Base-by-base conservation (phyloP, 495 filamentous ascomycete species). In the Hypoxylon lienhwacheense region DNA sequence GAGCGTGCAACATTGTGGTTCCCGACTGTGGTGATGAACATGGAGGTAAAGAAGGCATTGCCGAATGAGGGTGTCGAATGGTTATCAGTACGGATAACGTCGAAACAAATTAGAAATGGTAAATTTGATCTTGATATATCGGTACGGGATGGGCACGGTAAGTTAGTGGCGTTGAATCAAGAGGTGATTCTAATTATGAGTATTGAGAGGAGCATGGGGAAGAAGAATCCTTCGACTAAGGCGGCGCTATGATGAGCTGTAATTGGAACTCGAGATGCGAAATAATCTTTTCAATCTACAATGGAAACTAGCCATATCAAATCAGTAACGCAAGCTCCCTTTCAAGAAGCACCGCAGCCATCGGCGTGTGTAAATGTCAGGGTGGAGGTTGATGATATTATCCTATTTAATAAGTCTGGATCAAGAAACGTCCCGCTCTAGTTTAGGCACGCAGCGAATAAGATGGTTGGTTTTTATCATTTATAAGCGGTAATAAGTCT, bases 21-120 rank as follows among this genome's bases (percentile, higher is more conserved):
- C 70, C 89, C 88, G 0, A 95, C 88, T 2, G 69, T 93, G 11
- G 74, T 85, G 15, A 67, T 90, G 67, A 84, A 82, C 53, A 52
- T 89, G 19, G 85, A 89, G 54, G 68, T 85, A 39, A 89, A 89
- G 71, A 82, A 80, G 59, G 60, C 68, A 11, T 66, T 89, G 35
- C 83, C 83, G 4, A 64, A 67, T 11, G 71, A 71, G 19, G 85
- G 85, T 0, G 79, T 78, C 29, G 77, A 86, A 55, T 89, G 85
- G 85, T 61, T 91, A 39, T 84, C 80, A 63, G 71, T 77, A 46
- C 75, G 85, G 26, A 68, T 83, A 6, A 68, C 75, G 26, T 74
- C 76, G 0, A 85, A 81, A 67, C 67, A 75, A 69, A 79, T 88
- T 16, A 69, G 73, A 32, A 76, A 83, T 53, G 87, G 86, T 3